Evolutionary conservation across 2,329 filamentous ascomycete genomes (phyloP).

Genomic region (Colletotrichum eremochloae): DNA sequence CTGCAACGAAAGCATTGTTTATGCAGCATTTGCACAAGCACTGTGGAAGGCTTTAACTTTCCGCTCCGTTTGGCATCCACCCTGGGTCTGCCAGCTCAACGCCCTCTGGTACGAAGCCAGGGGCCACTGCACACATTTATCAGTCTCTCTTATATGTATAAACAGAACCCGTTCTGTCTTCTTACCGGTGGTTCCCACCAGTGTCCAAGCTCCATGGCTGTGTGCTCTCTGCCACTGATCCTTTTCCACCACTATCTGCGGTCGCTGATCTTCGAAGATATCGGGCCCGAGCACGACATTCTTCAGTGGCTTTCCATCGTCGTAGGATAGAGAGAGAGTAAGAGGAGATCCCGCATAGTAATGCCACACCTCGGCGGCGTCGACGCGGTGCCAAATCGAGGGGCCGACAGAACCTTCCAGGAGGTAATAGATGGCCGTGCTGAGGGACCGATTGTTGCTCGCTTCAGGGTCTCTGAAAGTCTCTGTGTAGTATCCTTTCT

Average conservation of each 20-base stretch:
- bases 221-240: slow-evolving; percentile 61
- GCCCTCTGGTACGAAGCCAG: neutral
- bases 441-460: slow-evolving; percentile 54
- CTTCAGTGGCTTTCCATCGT: slow-evolving; percentile 57
- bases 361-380: slow-evolving; percentile 66
- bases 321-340: slow-evolving; percentile 57
- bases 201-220: slow-evolving; percentile 62
- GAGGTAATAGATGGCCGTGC: slow-evolving; percentile 67
- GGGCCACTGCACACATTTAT: neutral
- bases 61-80: slow-evolving; percentile 22
- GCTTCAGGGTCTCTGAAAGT: slow-evolving; percentile 58
- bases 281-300: slow-evolving; percentile 57
- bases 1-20: neutral
- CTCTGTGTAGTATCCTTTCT: slow-evolving; percentile 64
- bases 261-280: slow-evolving; percentile 57
- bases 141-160: neutral
- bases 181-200: slow-evolving; percentile 55
- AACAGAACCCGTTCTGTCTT: neutral
- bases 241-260: slow-evolving; percentile 58
- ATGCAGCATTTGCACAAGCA: no score
- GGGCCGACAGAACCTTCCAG: slow-evolving; percentile 58
- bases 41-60: neutral
- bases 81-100: slow-evolving; percentile 14
- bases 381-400: slow-evolving; percentile 65
- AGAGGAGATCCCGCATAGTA: slow-evolving; percentile 67